phyloP scores from a whole-genome alignment of 177 flowering plant species.

The Telopea speciosissima region DNA sequence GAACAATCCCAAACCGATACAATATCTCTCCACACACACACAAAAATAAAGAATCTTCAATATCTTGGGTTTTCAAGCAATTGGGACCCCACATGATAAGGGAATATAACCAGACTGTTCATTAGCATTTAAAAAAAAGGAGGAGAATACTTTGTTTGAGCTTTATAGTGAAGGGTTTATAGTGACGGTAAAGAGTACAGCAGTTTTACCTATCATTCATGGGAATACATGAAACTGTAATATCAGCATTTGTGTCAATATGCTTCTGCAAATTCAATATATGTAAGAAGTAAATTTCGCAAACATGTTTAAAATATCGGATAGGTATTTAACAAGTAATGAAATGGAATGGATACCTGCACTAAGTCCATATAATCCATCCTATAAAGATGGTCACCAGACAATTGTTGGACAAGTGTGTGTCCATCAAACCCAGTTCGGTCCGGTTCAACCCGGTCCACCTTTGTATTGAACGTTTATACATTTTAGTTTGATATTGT shows the following conservation, averaged over 20 bases:
- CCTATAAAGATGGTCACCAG: conserved; percentile 91
- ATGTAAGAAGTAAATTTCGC: too few relatives aligned
- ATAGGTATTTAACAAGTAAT: not conserved
- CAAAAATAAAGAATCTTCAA: not conserved
- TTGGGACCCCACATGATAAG: not conserved
- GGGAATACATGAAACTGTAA: conserved; percentile 90
- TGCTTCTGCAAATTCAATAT: conserved; percentile 96
- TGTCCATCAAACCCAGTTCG: too few relatives aligned
- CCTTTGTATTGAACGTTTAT: too few relatives aligned
- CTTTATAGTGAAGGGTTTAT: too few relatives aligned
- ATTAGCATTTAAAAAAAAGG: not conserved
- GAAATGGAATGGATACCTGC: conserved; percentile 34
- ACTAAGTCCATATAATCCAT: conserved; percentile 90
- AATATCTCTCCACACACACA: too few relatives aligned
- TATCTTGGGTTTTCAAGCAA: not conserved
- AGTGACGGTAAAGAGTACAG: not conserved
- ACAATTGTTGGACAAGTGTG: too few relatives aligned
- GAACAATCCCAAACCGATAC: not conserved
- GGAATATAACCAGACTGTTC: not conserved
- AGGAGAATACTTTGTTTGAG: not conserved
- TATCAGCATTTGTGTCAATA: conserved; percentile 80
- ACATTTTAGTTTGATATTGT: too few relatives aligned
- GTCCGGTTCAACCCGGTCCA: too few relatives aligned
- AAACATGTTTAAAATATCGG: not conserved
- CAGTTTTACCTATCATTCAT: conserved; percentile 73